phyloP scores from a whole-genome alignment of 345 rosid genomes.

The Eutrema japonicum region DNA sequence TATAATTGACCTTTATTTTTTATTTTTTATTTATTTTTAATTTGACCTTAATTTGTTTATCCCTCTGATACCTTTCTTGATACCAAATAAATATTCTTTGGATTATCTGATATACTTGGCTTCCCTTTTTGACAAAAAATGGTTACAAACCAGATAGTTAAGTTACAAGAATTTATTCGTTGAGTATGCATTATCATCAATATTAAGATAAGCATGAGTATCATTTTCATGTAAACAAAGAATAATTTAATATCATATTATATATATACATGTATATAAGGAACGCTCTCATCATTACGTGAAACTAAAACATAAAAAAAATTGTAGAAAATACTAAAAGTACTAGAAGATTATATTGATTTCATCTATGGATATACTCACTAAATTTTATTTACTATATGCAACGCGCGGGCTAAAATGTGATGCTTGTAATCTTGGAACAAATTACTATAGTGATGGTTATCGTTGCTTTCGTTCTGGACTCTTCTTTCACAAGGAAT shows the following conservation, averaged over 20 bases:
- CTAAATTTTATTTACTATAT: neutral
- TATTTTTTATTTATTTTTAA: no score
- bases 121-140: neutral
- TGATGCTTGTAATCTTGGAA: neutral
- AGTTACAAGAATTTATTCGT: neutral
- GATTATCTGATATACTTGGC: neutral
- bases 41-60: no score
- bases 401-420: neutral
- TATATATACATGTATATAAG: neutral
- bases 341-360: neutral
- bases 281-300: neutral
- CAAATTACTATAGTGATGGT: constrained; percentile 1
- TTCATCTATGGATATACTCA: no score
- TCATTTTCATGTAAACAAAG: no score
- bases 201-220: neutral
- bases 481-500: neutral
- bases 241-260: no score
- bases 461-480: neutral
- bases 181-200: neutral
- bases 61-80: no score
- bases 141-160: neutral
- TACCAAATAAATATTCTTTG: no score
- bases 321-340: no score
- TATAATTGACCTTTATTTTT: no score
- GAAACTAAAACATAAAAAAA: neutral